phyloP scores from a whole-genome alignment of 225 moss, liverwort and hornwort species.

The Neckera pumila region DNA sequence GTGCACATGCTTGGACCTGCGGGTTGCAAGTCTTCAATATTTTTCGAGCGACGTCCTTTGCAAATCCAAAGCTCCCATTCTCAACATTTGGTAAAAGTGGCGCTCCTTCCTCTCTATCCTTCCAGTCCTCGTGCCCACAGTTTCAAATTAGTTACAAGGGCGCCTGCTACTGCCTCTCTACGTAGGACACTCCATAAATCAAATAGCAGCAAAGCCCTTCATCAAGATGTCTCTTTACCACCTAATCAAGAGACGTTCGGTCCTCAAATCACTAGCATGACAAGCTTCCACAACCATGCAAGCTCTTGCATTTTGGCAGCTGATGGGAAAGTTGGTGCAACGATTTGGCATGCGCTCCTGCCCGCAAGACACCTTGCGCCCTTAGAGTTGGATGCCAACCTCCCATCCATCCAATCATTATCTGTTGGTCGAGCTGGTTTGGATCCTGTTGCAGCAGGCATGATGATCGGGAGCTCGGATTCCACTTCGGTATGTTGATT shows the following conservation, averaged over 20 bases:
- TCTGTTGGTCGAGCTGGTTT: conserved; percentile 18
- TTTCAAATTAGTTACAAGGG: conserved; percentile 52
- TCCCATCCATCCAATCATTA: conserved; percentile 14
- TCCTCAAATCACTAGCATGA: conserved; percentile 29
- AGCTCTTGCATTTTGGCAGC: conserved; percentile 79
- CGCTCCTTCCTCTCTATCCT: conserved; percentile 66
- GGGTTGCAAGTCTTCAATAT: conserved; percentile 25
- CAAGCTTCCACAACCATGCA: conserved; percentile 60
- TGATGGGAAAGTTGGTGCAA: conserved; percentile 67
- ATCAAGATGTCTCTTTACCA: conserved; percentile 22
- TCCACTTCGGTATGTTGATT: conserved; percentile 9
- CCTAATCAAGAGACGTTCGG: conserved; percentile 15
- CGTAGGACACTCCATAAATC: conserved; percentile 39
- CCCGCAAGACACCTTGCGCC: conserved; percentile 66
- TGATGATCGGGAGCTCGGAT: conserved; percentile 29
- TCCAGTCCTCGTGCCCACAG: conserved; percentile 56
- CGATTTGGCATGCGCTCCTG: conserved; percentile 85
- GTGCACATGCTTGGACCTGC: conserved; percentile 57
- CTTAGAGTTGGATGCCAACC: conserved; percentile 54
- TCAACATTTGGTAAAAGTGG: conserved; percentile 52
- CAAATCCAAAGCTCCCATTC: background rate
- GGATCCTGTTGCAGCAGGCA: conserved; percentile 34
- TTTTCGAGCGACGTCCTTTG: background rate
- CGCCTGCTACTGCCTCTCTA: conserved; percentile 51
- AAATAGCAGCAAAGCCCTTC: background rate